phyloP scores from a whole-genome alignment of 2,329 filamentous ascomycete genomes.

The Xylariomycetidae sp. region DNA sequence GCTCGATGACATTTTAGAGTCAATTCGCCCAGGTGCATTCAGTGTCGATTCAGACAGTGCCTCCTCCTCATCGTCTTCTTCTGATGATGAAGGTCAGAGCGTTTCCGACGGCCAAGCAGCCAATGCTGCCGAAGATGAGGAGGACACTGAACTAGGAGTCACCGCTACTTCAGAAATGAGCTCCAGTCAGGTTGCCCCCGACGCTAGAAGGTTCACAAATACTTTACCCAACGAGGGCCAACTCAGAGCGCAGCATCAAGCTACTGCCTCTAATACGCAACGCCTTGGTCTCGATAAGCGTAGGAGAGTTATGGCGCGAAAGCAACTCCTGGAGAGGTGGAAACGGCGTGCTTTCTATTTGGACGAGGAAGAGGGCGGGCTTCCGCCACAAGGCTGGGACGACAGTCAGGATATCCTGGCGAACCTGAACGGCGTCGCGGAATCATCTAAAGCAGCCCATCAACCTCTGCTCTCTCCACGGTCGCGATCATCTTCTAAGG shows the following conservation, averaged over 20 bases:
- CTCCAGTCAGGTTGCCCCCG: slow-evolving; percentile 11
- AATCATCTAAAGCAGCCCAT: slow-evolving; percentile 40
- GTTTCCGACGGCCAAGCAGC: slow-evolving; percentile 14
- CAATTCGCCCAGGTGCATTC: slow-evolving; percentile 15
- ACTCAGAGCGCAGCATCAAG: slow-evolving; percentile 31
- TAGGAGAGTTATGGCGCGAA: slow-evolving; percentile 38
- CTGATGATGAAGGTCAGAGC: slow-evolving; percentile 22
- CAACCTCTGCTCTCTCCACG: slow-evolving; percentile 40
- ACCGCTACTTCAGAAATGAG: slow-evolving; percentile 4
- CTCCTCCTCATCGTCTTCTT: too few species aligned
- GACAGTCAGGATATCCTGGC: slow-evolving; percentile 54
- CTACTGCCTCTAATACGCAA: slow-evolving; percentile 30
- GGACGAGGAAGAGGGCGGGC: slow-evolving; percentile 76
- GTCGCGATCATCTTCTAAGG: slow-evolving; percentile 74
- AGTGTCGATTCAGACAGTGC: slow-evolving; percentile 16
- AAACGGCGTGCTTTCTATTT: slow-evolving; percentile 74
- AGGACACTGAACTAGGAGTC: slow-evolving; percentile 6
- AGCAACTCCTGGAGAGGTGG: slow-evolving; percentile 67
- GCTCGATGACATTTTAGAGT: slow-evolving; percentile 27
- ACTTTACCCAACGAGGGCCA: slow-evolving; percentile 36
- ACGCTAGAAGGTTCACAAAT: slow-evolving; percentile 25
- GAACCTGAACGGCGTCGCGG: slow-evolving; percentile 31
- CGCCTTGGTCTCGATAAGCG: slow-evolving; percentile 33
- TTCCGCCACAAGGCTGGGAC: slow-evolving; percentile 59
- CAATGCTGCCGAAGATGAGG: slow-evolving; percentile 13